Conservation (phyloP, 2,329 filamentous ascomycete species). For the Penicillium sp. region DNA sequence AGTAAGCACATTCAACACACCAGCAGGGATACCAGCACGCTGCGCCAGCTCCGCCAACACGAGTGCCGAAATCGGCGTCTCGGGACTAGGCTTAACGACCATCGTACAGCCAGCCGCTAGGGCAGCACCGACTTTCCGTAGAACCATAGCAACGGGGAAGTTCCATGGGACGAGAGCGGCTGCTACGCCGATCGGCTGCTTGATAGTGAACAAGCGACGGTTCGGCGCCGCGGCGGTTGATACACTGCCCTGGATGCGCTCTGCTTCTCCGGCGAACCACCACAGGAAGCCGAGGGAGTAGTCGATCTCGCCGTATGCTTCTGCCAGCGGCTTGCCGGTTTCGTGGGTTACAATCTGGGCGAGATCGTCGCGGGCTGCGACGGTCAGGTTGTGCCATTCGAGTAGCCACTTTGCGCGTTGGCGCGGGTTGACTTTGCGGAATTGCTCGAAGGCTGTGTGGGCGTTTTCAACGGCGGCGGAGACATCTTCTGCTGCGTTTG, state of each 20-base stretch:
- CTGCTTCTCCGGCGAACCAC: conserved; percentile 62
- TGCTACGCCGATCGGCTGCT: conserved; percentile 69
- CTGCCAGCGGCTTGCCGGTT: conserved; percentile 57
- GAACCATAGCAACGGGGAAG: conserved; percentile 65
- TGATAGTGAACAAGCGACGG: conserved; percentile 67
- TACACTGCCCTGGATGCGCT: conserved; percentile 62
- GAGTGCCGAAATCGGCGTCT: conserved; percentile 60
- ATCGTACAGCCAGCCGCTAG: conserved; percentile 72
- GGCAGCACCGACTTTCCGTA: conserved; percentile 66
- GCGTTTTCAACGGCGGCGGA: conserved; percentile 59
- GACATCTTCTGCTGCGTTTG: conserved; percentile 58
- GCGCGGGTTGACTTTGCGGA: conserved; percentile 59
- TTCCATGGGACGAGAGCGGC: conserved; percentile 72
- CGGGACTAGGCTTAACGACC: conserved; percentile 69
- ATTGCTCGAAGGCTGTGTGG: conserved; percentile 60
- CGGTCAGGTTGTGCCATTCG: conserved; percentile 65
- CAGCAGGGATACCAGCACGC: conserved; percentile 57
- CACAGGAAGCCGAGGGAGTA: conserved; percentile 55
- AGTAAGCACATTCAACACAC: conserved; percentile 61
- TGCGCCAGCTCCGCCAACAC: conserved; percentile 53
- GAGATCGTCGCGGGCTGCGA: conserved; percentile 60
- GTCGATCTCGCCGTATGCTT: conserved; percentile 56
- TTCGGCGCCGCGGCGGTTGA: conserved; percentile 60
- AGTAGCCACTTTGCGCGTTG: conserved; percentile 61
- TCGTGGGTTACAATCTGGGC: conserved; percentile 63